phyloP scores from a whole-genome alignment of 352 stramenopile genomes.

The Pythium vanterpoolii region DNA sequence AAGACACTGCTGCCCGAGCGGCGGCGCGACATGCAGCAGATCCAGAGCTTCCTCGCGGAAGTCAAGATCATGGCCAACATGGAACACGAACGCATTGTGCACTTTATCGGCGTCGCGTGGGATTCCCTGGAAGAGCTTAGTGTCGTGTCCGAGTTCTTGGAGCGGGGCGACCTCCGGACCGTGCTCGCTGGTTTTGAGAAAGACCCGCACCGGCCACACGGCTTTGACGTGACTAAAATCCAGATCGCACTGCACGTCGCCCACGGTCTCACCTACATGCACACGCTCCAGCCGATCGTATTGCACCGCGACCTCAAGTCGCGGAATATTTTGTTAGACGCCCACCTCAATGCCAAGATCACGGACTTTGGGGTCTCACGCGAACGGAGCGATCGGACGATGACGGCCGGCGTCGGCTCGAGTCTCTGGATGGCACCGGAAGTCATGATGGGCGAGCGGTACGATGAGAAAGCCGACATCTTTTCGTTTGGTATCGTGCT shows the following conservation, averaged over 20 bases:
- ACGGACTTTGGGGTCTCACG: slow-evolving; percentile 29
- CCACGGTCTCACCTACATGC: slow-evolving; percentile 27
- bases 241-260: slow-evolving; percentile 35
- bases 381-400: slow-evolving; percentile 8
- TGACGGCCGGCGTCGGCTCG: slow-evolving; percentile 16
- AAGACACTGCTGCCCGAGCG: slow-evolving; percentile 54
- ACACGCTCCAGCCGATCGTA: slow-evolving; percentile 20
- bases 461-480: slow-evolving; percentile 29
- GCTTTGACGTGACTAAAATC: slow-evolving; percentile 35
- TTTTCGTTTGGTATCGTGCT: slow-evolving; percentile 33
- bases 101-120: slow-evolving; percentile 63
- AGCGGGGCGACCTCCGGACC: slow-evolving; percentile 26
- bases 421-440: slow-evolving; percentile 33
- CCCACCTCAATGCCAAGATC: slow-evolving; percentile 28
- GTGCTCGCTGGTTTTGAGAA: slow-evolving; percentile 29
- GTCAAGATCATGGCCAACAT: slow-evolving; percentile 54
- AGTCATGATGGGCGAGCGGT: slow-evolving; percentile 29
- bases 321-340: slow-evolving; percentile 22
- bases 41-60: slow-evolving; percentile 47
- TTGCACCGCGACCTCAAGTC: slow-evolving; percentile 26
- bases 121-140: slow-evolving; percentile 24
- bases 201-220: slow-evolving; percentile 15
- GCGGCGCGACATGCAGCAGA: slow-evolving; percentile 45
- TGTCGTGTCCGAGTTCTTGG: slow-evolving; percentile 28
- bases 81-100: slow-evolving; percentile 60